Evolutionary conservation across 2,329 filamentous ascomycete species (phyloP), one percentile per base, ranked within the genome.

Genomic region (Sclerotiophoma versabilis): DNA sequence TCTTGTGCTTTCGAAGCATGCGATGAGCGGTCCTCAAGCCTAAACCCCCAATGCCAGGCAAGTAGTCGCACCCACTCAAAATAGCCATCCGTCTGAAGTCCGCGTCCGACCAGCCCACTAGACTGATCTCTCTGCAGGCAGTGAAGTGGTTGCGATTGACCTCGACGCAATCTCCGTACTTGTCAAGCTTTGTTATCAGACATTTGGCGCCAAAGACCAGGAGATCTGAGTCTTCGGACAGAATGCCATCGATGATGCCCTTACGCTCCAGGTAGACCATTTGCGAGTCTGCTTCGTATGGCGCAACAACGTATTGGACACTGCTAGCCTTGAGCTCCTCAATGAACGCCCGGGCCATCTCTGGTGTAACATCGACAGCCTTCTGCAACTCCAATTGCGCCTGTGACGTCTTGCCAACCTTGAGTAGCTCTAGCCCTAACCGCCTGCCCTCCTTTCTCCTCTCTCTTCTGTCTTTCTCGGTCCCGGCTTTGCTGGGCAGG

Each of bases 231-330:
- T 99, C 95, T 72, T 99, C 95, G 0, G 95, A 97, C 29, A 99
- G 79, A 59, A 99, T 96, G 22, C 92, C 96, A 63, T 88, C 80
- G 64, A 97, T 89, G 44, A 93, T 80, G 1, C 93, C 93, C 54
- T 91, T 85, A 43, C 87, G 87, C 76, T 99, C 95, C 30, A 99
- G 83, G 71, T 98, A 99, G 22, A 92, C 93, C 65, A 99, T 83
- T 75, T 99, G 93, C n/a, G 93, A 89, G 75, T 99, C 95, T 39
- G 95, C 95, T 80, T 99, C 95, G 76, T 97, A 99, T 0, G 95
- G 95, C 0, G 95, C 95, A 15, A 99, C 96, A 49, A 99, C 83
- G 71, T 96, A 98, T 52, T 91, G 84, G 14, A 99, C 83, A 32
- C 86, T 83, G 68, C 88, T 80, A 67, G 86, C 85, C 77, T 96